A percentile compares a stretch with the other conserved stretches of the same genome.
Evolutionary conservation across 2,329 filamentous ascomycete genomes (phyloP).

Genomic region (Sporothrix pallida): DNA sequence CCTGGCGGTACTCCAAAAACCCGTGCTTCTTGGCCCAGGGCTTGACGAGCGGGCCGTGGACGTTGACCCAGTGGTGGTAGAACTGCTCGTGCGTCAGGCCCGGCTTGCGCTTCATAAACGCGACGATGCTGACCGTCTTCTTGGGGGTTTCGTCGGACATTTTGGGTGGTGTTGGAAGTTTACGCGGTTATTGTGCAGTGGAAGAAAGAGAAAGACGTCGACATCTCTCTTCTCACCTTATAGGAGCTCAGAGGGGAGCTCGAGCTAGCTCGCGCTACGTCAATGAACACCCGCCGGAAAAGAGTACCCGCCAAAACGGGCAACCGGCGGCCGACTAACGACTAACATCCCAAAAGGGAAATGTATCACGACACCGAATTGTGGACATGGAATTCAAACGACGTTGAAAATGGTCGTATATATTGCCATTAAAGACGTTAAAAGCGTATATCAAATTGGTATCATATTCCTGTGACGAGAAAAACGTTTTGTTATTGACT

Average conservation of each 20-base stretch:
- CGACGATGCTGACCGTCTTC: constrained; percentile 29
- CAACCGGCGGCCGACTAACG: background rate
- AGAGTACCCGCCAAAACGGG: constrained; percentile 11
- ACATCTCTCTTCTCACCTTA: background rate
- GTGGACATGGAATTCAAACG: background rate
- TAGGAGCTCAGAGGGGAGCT: background rate
- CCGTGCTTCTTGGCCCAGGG: constrained; percentile 47
- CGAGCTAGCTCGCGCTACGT: background rate
- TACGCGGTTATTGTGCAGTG: background rate
- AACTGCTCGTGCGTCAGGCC: constrained; percentile 43
- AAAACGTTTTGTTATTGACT: too few relatives aligned
- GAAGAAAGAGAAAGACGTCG: background rate
- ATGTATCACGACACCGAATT: background rate
- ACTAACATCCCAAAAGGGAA: background rate
- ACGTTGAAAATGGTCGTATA: too few relatives aligned
- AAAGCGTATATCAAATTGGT: too few relatives aligned
- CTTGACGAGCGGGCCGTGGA: constrained; percentile 45
- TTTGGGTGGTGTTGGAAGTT: background rate
- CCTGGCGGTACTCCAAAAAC: constrained; percentile 45
- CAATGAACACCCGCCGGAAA: constrained; percentile 24
- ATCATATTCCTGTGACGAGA: too few relatives aligned
- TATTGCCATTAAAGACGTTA: too few relatives aligned
- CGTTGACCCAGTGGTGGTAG: constrained; percentile 46
- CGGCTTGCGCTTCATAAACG: constrained; percentile 38
- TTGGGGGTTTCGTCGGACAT: background rate